Evolutionary conservation across 345 rosid genomes (phyloP).

Genomic region (Laguncularia racemosa): DNA sequence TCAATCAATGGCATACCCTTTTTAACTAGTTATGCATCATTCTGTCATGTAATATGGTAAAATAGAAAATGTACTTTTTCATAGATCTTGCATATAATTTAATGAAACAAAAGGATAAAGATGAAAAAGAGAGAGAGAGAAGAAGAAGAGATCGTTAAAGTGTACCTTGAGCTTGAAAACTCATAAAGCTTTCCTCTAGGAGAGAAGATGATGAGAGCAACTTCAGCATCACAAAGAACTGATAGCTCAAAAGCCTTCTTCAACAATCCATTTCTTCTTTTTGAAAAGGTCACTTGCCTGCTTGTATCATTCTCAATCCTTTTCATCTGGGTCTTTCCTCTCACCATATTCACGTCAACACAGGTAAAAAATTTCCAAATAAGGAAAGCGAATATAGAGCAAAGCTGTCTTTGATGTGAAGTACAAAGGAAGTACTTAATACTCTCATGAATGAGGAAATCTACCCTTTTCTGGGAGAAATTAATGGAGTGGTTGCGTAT

Average conservation of each 20-base stretch:
- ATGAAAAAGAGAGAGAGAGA: not conserved
- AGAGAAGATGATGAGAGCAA: conserved; percentile 78
- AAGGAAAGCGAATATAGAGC: conserved; percentile 12
- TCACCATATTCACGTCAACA: conserved; percentile 41
- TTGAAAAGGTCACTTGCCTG: conserved; percentile 89
- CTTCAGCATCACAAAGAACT: conserved; percentile 85
- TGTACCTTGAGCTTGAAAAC: conserved; percentile 64
- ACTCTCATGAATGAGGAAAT: conserved; percentile 6
- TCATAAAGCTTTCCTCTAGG: conserved; percentile 76
- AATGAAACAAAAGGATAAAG: not conserved
- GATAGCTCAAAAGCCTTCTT: conserved; percentile 84
- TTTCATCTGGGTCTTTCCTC: conserved; percentile 89
- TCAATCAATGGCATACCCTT: no score
- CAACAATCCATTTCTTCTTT: conserved; percentile 71
- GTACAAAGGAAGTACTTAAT: no score
- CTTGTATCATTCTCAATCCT: conserved; percentile 80
- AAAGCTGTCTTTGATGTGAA: conserved; percentile 15
- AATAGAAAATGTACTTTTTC: no score
- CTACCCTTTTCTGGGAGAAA: not conserved
- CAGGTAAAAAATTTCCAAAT: conserved; percentile 20
- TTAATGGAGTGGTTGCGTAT: not conserved
- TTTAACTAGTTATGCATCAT: no score
- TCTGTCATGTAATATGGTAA: no score
- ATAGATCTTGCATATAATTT: no score
- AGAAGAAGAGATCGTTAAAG: not conserved